Evolutionary conservation across 2,329 filamentous ascomycete genomes (phyloP), one percentile per base, ranked within the genome.

Genomic region (Arthrobotrys iridis): DNA sequence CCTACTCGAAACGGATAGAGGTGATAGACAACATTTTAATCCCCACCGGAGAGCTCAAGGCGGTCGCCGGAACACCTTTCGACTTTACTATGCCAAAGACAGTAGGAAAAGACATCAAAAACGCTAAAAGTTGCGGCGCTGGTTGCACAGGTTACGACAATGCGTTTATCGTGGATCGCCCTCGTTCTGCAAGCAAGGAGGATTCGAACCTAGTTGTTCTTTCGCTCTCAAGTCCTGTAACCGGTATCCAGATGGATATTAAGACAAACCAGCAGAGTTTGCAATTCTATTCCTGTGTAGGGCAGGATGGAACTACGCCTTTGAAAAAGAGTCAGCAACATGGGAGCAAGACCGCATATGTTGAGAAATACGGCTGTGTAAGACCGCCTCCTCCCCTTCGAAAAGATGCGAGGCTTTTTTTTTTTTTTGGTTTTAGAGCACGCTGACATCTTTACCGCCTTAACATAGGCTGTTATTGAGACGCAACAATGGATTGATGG

Each of bases 401-500:
- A 46, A 60, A 84, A 84, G 83, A 24, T 82, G 85, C 4, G 35
- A n/a, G 35, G n/a, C n/a, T 40, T 40, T 40, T 40, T 15, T 40
- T 15, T 40, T 40, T 10, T 33, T 0, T 83, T 91, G 76, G 84
- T 90, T 0, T 83, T 93, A 76, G 93, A 93, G 84, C 84, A 15
- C 18, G 40, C 48, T 58, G 37, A 66, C 45, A 7, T 43, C 22
- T 37, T 63, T 58, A 1, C 86, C 88, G 66, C 81, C 93, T 84
- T 92, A 93, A 80, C 93, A 30, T 97, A 94, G 82, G 80, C 97
- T 24, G 94, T 97, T 55, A 87, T 97, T 82, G 94, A 97, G 84
- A 92, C 95, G 10, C 88, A 97, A 85, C 93, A 95, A 82, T 97
- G 89, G 88, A 96, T 97, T 80, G 93, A 96, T 81, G 93, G 87